These are phyloP conservation scores for Sporobolomyces roseus DNA, from an alignment of 768 basidiomycete genomes.

Conservation along the genomic window DNA sequence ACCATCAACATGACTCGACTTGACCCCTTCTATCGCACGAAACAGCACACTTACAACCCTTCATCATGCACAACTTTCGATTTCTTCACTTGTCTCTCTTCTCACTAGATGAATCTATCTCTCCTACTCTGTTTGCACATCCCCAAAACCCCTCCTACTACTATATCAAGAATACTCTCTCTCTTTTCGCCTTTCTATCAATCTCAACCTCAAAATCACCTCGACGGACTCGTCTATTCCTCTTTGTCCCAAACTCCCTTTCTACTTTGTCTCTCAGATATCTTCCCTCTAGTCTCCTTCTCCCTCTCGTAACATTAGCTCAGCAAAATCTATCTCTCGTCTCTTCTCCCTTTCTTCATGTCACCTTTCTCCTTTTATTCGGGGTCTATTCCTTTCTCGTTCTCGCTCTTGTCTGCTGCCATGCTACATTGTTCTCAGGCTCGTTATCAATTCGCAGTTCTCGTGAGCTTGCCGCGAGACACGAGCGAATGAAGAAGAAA, in stretches of 20 bases:
- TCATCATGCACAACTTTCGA: background rate
- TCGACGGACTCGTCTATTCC: too few species aligned
- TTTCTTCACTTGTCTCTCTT: too few species aligned
- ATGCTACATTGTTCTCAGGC: too few species aligned
- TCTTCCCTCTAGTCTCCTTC: too few species aligned
- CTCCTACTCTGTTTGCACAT: background rate
- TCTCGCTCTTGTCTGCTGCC: background rate
- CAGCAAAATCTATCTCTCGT: background rate
- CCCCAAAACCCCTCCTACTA: background rate
- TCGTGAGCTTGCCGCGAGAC: too few species aligned
- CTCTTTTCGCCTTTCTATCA: background rate
- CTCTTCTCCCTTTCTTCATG: background rate
- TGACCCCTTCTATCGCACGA: background rate
- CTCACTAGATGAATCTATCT: too few species aligned
- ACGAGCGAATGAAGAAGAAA: too few species aligned
- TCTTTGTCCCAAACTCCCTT: too few species aligned
- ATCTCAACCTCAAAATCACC: conserved; percentile 1
- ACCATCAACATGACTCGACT: background rate
- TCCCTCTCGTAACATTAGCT: background rate
- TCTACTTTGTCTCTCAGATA: too few species aligned
- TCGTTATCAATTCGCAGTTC: background rate
- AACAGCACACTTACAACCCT: background rate
- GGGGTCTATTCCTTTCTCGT: background rate
- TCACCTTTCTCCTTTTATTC: background rate
- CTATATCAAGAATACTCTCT: background rate